These are phyloP conservation scores for Elymus sibiricus DNA, from an alignment of 176 grass and related monocot genomes.

Conservation along the genomic window DNA sequence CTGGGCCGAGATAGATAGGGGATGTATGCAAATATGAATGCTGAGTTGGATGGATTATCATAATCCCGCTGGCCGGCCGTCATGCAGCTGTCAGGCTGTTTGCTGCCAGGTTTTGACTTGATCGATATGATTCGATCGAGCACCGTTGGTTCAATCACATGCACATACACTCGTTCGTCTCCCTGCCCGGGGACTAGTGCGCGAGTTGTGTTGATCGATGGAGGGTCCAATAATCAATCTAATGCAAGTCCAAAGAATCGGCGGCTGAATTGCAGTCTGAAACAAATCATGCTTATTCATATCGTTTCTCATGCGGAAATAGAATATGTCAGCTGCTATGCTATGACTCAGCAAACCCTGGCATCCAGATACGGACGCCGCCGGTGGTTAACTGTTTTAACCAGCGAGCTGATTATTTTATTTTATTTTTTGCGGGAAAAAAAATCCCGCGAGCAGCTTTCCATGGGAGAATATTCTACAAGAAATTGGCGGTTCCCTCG, in stretches of 20 bases:
- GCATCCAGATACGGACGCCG: not conserved
- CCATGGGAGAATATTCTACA: not conserved
- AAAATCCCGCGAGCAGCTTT: not conserved
- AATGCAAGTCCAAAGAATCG: not conserved
- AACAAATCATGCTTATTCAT: not conserved
- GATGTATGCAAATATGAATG: not conserved
- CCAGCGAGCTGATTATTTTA: not conserved
- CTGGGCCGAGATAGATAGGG: not conserved
- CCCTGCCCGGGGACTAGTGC: not conserved
- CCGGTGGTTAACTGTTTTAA: not conserved
- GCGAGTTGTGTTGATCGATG: not conserved
- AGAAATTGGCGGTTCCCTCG: conserved; percentile 5
- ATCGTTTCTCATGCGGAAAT: not conserved
- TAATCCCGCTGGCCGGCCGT: conserved; percentile 4
- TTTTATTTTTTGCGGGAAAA: too few relatives aligned
- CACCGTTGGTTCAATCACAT: not conserved
- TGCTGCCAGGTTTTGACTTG: not conserved
- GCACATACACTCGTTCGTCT: not conserved
- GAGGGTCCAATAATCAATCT: not conserved
- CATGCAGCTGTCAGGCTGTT: not conserved
- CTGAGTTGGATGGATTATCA: conserved; percentile 33
- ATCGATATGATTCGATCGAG: not conserved
- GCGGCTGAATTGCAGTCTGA: not conserved
- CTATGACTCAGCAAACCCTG: not conserved
- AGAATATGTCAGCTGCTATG: not conserved